phyloP scores from a whole-genome alignment of 306 rosid species.

The Dalbergia cochinchinensis region DNA sequence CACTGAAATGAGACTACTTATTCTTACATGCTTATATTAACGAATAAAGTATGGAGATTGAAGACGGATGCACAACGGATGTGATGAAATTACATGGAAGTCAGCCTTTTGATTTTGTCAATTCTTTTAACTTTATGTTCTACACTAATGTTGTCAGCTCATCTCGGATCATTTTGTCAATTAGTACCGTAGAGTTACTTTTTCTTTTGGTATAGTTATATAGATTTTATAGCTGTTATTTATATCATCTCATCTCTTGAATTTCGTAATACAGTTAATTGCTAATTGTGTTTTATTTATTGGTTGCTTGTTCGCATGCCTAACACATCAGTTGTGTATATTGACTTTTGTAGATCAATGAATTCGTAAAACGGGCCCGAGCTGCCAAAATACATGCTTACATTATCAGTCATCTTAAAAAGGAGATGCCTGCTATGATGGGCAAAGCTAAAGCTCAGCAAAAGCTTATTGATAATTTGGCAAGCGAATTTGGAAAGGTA shows the following conservation, averaged over 20 bases:
- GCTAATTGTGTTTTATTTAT: conserved; percentile 10
- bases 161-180: neutral
- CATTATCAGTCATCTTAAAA: conserved; percentile 84
- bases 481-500: conserved; percentile 85
- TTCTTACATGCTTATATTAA: neutral
- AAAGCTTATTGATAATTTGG: conserved; percentile 78
- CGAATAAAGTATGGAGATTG: conserved; percentile 25
- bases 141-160: neutral
- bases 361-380: conserved; percentile 91
- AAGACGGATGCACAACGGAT: neutral
- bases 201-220: neutral
- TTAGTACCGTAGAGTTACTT: too few relatives aligned
- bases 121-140: neutral
- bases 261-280: neutral
- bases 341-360: conserved; percentile 98
- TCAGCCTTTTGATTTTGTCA: neutral
- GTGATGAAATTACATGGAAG: conserved; percentile 19
- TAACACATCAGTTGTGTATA: conserved; percentile 9
- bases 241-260: neutral
- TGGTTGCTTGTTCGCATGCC: conserved; percentile 10
- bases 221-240: neutral
- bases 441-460: conserved; percentile 90
- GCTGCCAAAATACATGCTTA: conserved; percentile 94
- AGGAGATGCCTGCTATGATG: conserved; percentile 89
- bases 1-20: neutral